Conservation (phyloP, 768 basidiomycete genomes). For the Sporobolomyces pararoseus region DNA sequence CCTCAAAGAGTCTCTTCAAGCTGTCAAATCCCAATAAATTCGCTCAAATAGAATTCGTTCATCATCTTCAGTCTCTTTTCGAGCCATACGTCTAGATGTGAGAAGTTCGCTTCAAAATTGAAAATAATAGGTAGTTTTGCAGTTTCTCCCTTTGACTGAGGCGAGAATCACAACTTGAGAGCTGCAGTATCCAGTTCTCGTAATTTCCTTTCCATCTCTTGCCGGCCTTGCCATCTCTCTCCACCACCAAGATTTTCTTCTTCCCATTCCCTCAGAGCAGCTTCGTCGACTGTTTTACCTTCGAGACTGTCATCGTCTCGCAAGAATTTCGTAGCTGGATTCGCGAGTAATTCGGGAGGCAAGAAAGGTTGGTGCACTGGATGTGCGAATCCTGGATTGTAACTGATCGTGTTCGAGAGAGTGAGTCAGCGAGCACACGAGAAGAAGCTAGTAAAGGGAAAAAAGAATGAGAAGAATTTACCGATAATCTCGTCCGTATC, state of each 20-base stretch:
- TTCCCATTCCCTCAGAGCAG: constrained; percentile 59
- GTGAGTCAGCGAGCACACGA: not conserved
- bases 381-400: constrained; percentile 53
- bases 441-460: not conserved
- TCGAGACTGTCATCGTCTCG: constrained; percentile 4
- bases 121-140: not conserved
- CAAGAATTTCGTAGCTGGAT: constrained; percentile 23
- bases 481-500: constrained; percentile 62
- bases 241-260: constrained; percentile 22
- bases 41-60: constrained; percentile 23
- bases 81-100: too few species aligned
- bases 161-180: too few species aligned
- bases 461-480: constrained; percentile 52
- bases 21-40: constrained; percentile 19
- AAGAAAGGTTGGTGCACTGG: constrained; percentile 65
- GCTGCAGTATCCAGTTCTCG: too few species aligned
- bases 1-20: constrained; percentile 52
- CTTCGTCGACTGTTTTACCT: constrained; percentile 54
- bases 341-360: constrained; percentile 55
- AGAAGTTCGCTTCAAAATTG: too few species aligned
- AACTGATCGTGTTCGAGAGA: constrained; percentile 16
- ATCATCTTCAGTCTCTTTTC: not conserved
- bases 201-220: constrained; percentile 22
- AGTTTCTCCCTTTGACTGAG: not conserved
- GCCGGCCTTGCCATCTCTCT: constrained; percentile 29